Base-by-base conservation (phyloP, 2,329 filamentous ascomycete genomes). In the Fusarium circinatum region DNA sequence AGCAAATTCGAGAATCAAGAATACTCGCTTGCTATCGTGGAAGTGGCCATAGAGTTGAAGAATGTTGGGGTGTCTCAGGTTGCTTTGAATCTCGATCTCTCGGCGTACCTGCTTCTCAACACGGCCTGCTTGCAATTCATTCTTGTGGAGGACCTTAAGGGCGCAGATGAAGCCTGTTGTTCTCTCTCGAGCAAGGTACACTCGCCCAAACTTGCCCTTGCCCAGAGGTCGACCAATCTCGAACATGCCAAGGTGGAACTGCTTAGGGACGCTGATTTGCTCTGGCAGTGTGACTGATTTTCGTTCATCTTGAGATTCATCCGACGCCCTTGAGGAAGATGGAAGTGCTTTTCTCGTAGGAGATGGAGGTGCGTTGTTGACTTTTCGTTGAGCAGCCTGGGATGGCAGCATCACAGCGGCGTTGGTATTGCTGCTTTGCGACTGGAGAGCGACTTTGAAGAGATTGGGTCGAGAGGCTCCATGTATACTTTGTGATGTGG, bases 241-340 rank as follows among this genome's bases (percentile, higher is more conserved):
- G 81, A 97, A 97, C 94, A 97, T 97, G 83, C 94, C 93, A 8
- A 98, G 89, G 80, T 97, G 94, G 83, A 95, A 95, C 76, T 94
- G 83, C 76, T 90, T 91, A 48, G 88, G 88, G 26, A 85, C 65
- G 71, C 81, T 78, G 42, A 90, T 87, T 78, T 92, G 89, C 54
- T 91, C 87, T 65, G 88, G 85, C 62, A 92, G 82, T 14, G 86
- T 80, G 51, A 84, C 80, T 30, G 87, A 86, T 74, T 87, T 87
- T 49, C 86, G 85, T 75, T 91, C 89, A 52, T 82, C 82, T 26
- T 70, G 81, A 34, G 82, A 70, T 71, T 93, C 92, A 34, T 89
- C 87, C 39, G 85, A 80, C 39, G 81, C 75, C 58, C 84, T 79
- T 18, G 83, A 81, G 17, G 82, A 80, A 36, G 82, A 83, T 39